phyloP scores from a whole-genome alignment of 169 alveolate species.

The Babesia sp. region DNA sequence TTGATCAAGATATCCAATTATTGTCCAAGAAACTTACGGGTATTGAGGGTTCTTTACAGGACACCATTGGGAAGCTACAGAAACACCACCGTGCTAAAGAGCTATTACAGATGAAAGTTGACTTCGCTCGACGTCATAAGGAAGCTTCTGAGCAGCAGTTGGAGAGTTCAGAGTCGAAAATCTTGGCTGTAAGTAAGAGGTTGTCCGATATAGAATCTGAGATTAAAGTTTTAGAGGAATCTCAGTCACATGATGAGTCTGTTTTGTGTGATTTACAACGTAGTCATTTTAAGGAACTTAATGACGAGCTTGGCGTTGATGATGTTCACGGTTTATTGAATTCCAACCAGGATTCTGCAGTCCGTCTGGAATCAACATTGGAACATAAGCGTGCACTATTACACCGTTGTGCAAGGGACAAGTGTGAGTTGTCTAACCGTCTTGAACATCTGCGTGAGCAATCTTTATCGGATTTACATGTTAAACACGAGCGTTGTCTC shows the following conservation, averaged over 20 bases:
- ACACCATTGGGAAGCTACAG: conserved; percentile 8
- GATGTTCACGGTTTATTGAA: conserved; percentile 27
- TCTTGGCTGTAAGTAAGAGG: background rate
- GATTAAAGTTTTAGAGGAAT: background rate
- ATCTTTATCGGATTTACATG: background rate
- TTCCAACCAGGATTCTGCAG: conserved; percentile 5
- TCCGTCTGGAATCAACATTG: conserved; percentile 1
- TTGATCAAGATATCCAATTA: conserved; percentile 42
- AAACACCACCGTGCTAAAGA: conserved; percentile 39
- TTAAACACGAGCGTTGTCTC: background rate
- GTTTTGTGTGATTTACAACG: conserved; percentile 2
- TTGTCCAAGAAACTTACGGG: conserved; percentile 6
- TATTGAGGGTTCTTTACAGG: conserved; percentile 11
- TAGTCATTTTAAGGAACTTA: conserved; percentile 28
- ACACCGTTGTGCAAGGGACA: conserved; percentile 32
- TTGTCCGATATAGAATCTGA: conserved; percentile 5
- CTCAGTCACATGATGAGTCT: conserved; percentile 7
- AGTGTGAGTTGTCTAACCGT: conserved; percentile 27
- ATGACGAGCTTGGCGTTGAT: conserved; percentile 38
- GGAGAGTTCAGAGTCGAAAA: conserved; percentile 5
- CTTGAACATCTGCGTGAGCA: background rate
- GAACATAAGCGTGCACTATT: conserved; percentile 27
- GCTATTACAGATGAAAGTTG: conserved; percentile 36
- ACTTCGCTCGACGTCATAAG: conserved; percentile 29
- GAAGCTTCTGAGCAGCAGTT: conserved; percentile 30